phyloP scores from a whole-genome alignment of 192 early-diverging fungal genomes.

The Mortierella claussenii region DNA sequence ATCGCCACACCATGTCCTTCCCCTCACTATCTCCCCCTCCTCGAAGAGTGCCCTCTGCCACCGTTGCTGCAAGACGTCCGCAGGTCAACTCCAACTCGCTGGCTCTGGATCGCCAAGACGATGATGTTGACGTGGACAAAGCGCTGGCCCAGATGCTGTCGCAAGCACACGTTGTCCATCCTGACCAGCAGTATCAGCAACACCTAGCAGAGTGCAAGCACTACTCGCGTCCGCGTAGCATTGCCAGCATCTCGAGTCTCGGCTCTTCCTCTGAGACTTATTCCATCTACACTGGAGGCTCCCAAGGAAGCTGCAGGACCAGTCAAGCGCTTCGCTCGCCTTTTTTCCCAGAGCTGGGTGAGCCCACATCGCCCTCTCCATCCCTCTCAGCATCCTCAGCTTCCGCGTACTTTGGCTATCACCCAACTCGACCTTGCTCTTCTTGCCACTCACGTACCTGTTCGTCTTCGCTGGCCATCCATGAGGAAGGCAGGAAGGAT shows the following conservation, averaged over 20 bases:
- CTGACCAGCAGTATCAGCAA: not conserved
- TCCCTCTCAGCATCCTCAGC: not conserved
- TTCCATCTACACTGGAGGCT: not conserved
- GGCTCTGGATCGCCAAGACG: not conserved
- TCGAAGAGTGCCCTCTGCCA: slow-evolving; percentile 9
- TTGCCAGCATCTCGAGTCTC: slow-evolving; percentile 20
- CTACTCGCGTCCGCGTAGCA: slow-evolving; percentile 17
- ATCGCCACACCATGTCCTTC: slow-evolving; percentile 1
- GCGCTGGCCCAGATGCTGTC: slow-evolving; percentile 19
- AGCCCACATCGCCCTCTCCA: not conserved
- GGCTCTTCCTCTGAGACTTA: slow-evolving; percentile 2
- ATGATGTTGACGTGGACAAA: slow-evolving; percentile 15
- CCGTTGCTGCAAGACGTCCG: slow-evolving; percentile 10
- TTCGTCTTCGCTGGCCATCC: not conserved
- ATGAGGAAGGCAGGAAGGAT: not conserved
- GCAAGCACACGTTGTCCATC: not conserved
- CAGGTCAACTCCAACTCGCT: slow-evolving; percentile 22
- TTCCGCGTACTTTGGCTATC: not conserved
- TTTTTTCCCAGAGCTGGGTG: not conserved
- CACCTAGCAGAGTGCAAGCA: slow-evolving; percentile 5
- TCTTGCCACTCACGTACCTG: not conserved
- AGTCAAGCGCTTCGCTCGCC: slow-evolving; percentile 1
- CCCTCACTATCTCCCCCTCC: slow-evolving; percentile 21
- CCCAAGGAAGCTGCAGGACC: not conserved
- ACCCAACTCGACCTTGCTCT: not conserved